phyloP scores from a whole-genome alignment of 306 rosid genomes.

The Cucurbita argyrosperma region DNA sequence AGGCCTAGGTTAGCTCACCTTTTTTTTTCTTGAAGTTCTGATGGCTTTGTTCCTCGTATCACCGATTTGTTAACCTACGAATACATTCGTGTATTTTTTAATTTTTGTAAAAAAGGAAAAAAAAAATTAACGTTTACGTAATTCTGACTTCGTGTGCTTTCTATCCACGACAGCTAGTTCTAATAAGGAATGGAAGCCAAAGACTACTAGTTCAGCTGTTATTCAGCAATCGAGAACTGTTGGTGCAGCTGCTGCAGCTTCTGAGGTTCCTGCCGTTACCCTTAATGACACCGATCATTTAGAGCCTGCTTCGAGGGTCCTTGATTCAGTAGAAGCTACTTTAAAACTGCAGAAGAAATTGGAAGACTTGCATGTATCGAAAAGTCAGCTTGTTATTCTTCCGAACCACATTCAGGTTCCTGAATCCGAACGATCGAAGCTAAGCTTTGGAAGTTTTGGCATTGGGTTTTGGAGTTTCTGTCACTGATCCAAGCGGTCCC shows the following conservation, averaged over 20 bases:
- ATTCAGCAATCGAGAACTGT: conserved; percentile 49
- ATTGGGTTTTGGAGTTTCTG: conserved; percentile 41
- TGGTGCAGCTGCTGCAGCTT: conserved; percentile 19
- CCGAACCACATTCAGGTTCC: conserved; percentile 86
- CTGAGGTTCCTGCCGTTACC: conserved; percentile 29
- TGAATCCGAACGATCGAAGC: conserved; percentile 82
- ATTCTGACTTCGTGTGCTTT: conserved; percentile 18
- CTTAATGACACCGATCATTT: conserved; percentile 24
- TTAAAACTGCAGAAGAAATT: conserved; percentile 54
- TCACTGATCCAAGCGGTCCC: conserved; percentile 27
- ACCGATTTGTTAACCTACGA: background rate
- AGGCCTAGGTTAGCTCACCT: background rate
- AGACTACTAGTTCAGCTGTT: conserved; percentile 31
- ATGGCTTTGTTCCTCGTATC: background rate
- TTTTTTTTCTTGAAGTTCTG: background rate
- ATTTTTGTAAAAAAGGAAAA: background rate
- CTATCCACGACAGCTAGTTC: conserved; percentile 58
- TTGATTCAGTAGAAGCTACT: conserved; percentile 52
- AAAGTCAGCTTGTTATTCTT: conserved; percentile 76
- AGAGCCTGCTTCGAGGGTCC: conserved; percentile 34
- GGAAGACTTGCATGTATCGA: conserved; percentile 53
- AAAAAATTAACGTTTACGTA: background rate
- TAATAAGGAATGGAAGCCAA: conserved; percentile 97
- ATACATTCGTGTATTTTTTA: background rate
- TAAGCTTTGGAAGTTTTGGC: conserved; percentile 94